phyloP scores from a whole-genome alignment of 228 moss, liverwort and hornwort species.

The Sphagnum fallax region DNA sequence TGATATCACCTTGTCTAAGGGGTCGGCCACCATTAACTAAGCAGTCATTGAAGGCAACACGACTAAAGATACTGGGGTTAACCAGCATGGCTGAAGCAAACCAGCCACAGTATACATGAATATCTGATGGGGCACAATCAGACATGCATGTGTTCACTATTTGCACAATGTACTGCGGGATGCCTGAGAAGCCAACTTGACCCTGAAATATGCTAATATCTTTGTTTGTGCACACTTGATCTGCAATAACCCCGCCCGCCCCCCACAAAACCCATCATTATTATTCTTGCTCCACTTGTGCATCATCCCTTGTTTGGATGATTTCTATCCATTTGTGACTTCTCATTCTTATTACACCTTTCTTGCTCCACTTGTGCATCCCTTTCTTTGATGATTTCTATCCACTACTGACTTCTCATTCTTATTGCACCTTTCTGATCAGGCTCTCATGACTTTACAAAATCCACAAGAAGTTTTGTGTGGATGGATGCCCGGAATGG shows the following conservation, averaged over 20 bases:
- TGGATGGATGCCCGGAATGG: too few species aligned
- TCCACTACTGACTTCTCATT: too few species aligned
- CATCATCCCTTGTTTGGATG: too few species aligned
- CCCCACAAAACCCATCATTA: not conserved
- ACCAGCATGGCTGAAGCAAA: constrained; percentile 58
- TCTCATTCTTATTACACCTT: too few species aligned
- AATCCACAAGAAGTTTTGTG: too few species aligned
- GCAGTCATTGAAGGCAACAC: constrained; percentile 43
- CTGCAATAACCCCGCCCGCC: constrained; percentile 42
- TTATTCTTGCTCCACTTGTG: constrained; percentile 1
- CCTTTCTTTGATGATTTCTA: not conserved
- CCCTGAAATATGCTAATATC: constrained; percentile 71
- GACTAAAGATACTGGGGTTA: constrained; percentile 55
- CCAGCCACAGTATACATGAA: constrained; percentile 63
- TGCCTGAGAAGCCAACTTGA: constrained; percentile 60
- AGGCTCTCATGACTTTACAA: too few species aligned
- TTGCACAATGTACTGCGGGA: constrained; percentile 56
- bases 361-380: too few species aligned
- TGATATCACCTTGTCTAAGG: constrained; percentile 46
- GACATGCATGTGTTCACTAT: constrained; percentile 65
- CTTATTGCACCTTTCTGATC: too few species aligned
- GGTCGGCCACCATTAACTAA: constrained; percentile 52
- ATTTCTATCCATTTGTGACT: too few species aligned
- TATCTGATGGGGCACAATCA: constrained; percentile 62
- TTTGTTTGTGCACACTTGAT: constrained; percentile 53